Base-by-base conservation (phyloP, 2,329 filamentous ascomycete species). In the Emmonsiellopsis sp. region DNA sequence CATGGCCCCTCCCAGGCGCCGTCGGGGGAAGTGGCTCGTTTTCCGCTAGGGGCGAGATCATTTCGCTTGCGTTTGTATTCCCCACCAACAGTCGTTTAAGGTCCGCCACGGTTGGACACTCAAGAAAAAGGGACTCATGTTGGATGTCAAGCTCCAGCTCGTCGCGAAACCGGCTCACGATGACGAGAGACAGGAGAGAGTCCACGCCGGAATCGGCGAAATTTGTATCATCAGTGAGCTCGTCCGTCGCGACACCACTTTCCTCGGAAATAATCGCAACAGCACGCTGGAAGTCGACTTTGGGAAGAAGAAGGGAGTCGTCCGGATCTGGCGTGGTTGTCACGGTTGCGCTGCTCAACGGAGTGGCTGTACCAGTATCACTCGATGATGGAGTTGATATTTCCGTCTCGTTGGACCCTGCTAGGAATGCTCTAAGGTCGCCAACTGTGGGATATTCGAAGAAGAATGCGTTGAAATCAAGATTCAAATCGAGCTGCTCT, bases 181-280 rank as follows among this genome's bases (percentile, higher is more conserved):
- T 61, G 3, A 68, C 65, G 2, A 72, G 58, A 4, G 60, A 63
- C 62, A 73, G 62, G 7, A 72, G 58, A 14, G 63, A 67, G 54
- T 72, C 70, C 33, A 73, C 58, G 3, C 68, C 69, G 2, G 71
- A 48, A 27, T 60, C 55, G 10, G 55, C 56, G 50, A 64, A 51
- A 44, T 46, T 14, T n/a, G 33, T 37, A 10, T 53, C 50, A 6
- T 52, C 43, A 5, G 33, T 47, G 10, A 59, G 51, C 21, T 59
- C 56, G 5, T 27, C 37, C 34, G 46, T 10, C 5, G 40, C 48
- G 33, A 57, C 11, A 13, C 53, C 56, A 14, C 21, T 40, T 43
- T 59, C 57, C 8, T 53, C 53, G 9, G 53, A 34, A 46, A 59
- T 54, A 11, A 59, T 48, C 43, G 11, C 13, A 31, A 45, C 3